These are phyloP conservation scores for Spencermartinsiella ligniputridi DNA, from an alignment of 1,139 yeast species.

Conservation along the genomic window DNA sequence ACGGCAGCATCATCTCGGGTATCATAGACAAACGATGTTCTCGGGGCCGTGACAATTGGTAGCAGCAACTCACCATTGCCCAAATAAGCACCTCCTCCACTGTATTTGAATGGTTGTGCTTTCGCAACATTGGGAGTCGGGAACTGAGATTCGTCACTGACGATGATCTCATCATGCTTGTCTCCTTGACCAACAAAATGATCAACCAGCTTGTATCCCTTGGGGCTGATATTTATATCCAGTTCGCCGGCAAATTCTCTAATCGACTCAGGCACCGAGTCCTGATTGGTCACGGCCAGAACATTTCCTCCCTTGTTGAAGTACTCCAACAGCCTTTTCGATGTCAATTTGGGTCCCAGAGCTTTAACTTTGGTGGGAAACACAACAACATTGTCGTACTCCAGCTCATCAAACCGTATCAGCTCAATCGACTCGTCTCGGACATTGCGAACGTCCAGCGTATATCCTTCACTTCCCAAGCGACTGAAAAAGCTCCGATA, in stretches of 20 bases:
- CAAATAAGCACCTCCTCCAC: conserved; percentile 51
- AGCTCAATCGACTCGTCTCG: conserved; percentile 35
- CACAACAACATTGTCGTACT: conserved; percentile 51
- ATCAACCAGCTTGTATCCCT: conserved; percentile 61
- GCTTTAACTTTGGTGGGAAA: conserved; percentile 44
- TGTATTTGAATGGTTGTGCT: conserved; percentile 8
- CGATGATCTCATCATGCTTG: conserved; percentile 19
- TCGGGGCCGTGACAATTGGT: conserved; percentile 68
- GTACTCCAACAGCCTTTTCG: conserved; percentile 47
- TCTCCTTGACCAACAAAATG: conserved; percentile 47
- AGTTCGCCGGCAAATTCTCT: conserved; percentile 69
- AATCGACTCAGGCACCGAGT: conserved; percentile 64
- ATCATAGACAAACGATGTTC: conserved; percentile 60
- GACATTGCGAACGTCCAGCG: conserved; percentile 28
- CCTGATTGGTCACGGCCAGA: conserved; percentile 53
- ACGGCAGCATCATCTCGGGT: conserved; percentile 35
- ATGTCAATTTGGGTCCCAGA: conserved; percentile 42
- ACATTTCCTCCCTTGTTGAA: conserved; percentile 70
- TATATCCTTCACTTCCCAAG: conserved; percentile 31
- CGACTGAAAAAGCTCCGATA: conserved; percentile 29
- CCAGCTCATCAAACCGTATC: conserved; percentile 40
- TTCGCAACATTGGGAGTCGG: conserved; percentile 11
- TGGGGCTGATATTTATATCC: conserved; percentile 83
- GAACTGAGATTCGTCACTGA: conserved; percentile 9
- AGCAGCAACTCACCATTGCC: conserved; percentile 58